Conservation (phyloP, 768 basidiomycete species). For the Cubamyces sp. region DNA sequence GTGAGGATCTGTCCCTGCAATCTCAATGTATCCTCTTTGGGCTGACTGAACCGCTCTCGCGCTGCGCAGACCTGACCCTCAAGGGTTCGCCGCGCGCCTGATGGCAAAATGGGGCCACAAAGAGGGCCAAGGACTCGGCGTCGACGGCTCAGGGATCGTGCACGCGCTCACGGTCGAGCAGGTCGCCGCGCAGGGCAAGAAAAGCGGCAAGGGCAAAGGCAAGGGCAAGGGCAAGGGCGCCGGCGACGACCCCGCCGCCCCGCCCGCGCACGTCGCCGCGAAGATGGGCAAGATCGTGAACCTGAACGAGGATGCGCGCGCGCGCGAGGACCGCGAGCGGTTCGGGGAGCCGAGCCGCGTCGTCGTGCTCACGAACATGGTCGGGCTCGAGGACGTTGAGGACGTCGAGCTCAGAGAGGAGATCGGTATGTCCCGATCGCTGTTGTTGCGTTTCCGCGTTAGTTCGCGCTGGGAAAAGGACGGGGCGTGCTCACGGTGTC, state of each 20-base stretch:
- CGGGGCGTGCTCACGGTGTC: conserved; percentile 8
- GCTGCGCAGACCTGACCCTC: conserved; percentile 55
- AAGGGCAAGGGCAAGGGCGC: conserved; percentile 39
- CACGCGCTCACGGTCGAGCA: conserved; percentile 88
- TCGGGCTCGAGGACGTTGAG: conserved; percentile 78
- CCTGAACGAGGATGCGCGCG: conserved; percentile 82
- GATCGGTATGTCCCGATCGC: conserved; percentile 63
- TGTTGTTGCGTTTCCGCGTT: neutral
- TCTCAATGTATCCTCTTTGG: neutral
- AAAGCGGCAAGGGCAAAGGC: conserved; percentile 40
- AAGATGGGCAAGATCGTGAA: conserved; percentile 92
- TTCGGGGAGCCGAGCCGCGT: conserved; percentile 92
- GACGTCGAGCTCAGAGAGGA: conserved; percentile 87
- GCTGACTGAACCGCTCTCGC: neutral
- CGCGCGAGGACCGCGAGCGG: conserved; percentile 73
- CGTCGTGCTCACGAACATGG: conserved; percentile 90
- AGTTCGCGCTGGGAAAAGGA: neutral
- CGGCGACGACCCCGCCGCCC: conserved; percentile 21
- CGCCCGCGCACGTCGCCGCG: conserved; percentile 43
- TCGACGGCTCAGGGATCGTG: conserved; percentile 81
- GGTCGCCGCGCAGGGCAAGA: conserved; percentile 41
- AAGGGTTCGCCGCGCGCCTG: conserved; percentile 79
- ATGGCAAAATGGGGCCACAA: conserved; percentile 98
- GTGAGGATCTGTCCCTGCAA: conserved; percentile 19
- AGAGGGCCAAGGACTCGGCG: conserved; percentile 91